phyloP scores from a whole-genome alignment of 345 rosid genomes.

The Psidium guajava region DNA sequence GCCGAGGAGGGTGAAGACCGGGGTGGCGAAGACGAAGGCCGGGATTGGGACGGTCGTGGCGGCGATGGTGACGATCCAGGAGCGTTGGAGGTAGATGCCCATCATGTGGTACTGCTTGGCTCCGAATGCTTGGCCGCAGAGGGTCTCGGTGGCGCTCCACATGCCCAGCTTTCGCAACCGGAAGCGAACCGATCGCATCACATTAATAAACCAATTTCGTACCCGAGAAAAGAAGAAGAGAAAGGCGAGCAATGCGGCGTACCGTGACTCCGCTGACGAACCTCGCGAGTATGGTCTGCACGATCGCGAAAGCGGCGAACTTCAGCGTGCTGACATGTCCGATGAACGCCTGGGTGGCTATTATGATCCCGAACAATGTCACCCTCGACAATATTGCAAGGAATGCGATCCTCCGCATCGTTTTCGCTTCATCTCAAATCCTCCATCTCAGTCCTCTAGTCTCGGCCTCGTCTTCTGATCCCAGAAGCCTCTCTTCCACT shows the following conservation, averaged over 20 bases:
- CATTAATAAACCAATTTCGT: neutral
- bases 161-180: slow-evolving; percentile 13
- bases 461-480: neutral
- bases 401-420: slow-evolving; percentile 3
- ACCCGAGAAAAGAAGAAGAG: too few relatives aligned
- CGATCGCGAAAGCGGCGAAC: slow-evolving; percentile 10
- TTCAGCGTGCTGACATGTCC: slow-evolving; percentile 6
- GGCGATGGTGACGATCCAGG: slow-evolving; percentile 16
- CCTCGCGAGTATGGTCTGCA: slow-evolving; percentile 12
- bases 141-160: slow-evolving; percentile 28
- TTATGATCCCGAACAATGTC: slow-evolving; percentile 2
- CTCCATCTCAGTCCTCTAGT: neutral
- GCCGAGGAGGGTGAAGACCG: slow-evolving; percentile 9
- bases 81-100: slow-evolving; percentile 27
- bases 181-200: neutral
- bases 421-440: slow-evolving; percentile 7
- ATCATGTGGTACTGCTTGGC: slow-evolving; percentile 27
- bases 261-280: slow-evolving; percentile 13
- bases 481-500: slow-evolving; percentile 6
- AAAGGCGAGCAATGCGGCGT: neutral
- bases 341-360: slow-evolving; percentile 10
- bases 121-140: slow-evolving; percentile 33
- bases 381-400: slow-evolving; percentile 12
- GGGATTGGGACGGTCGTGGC: slow-evolving; percentile 12
- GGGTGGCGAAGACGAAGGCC: slow-evolving; percentile 12